Percentiles rank a stretch among this genome's conserved stretches.
Conservation (phyloP, 2,329 filamentous ascomycete species). For the Leptoxyphium fumago region DNA sequence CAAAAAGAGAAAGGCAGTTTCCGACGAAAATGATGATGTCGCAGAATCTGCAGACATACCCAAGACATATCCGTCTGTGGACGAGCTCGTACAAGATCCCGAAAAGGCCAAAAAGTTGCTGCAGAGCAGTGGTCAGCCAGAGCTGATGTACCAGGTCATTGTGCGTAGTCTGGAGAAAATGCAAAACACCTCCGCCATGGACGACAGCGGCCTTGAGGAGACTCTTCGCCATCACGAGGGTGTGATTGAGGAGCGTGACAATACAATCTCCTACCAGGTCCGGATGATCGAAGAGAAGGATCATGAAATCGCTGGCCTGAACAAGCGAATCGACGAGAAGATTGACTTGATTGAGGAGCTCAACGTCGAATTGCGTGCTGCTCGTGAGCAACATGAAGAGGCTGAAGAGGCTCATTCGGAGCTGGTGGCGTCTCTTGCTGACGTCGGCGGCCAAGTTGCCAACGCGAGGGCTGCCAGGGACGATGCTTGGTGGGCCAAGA, state of each 20-base stretch:
- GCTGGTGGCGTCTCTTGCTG: constrained; percentile 11
- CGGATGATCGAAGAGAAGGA: constrained; percentile 62
- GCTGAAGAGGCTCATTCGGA: constrained; percentile 12
- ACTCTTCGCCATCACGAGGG: constrained; percentile 11
- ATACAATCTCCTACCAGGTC: constrained; percentile 55
- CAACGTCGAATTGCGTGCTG: constrained; percentile 19
- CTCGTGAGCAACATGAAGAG: constrained; percentile 2
- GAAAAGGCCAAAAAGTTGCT: constrained; percentile 9
- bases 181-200: constrained; percentile 5
- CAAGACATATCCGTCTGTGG: constrained; percentile 4
- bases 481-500: constrained; percentile 13
- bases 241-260: constrained; percentile 44
- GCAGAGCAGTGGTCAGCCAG: constrained; percentile 1
- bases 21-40: constrained; percentile 27
- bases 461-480: constrained; percentile 18
- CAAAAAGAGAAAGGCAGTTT: constrained; percentile 54
- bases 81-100: constrained; percentile 8
- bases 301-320: constrained; percentile 78
- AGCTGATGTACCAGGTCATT: constrained; percentile 7
- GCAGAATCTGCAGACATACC: constrained; percentile 1
- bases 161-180: constrained; percentile 4
- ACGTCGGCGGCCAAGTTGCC: constrained; percentile 14
- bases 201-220: constrained; percentile 9
- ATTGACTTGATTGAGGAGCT: constrained; percentile 61
- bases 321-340: constrained; percentile 62